These are phyloP conservation scores for Naganishia vishniacii DNA, from an alignment of 768 basidiomycete species.

Conservation along the genomic window DNA sequence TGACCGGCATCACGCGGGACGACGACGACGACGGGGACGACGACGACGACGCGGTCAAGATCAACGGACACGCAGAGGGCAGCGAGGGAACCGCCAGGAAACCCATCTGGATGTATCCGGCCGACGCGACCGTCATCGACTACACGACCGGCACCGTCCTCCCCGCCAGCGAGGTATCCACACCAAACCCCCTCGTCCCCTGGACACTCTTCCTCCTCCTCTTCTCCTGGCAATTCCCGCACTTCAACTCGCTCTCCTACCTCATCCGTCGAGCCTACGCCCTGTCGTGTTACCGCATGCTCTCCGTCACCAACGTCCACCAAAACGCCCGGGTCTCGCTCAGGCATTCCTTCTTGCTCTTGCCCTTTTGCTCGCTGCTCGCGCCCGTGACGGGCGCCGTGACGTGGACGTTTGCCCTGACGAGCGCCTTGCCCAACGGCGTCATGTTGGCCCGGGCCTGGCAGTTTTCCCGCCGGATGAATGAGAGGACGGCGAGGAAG, in stretches of 20 bases:
- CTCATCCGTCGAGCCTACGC: constrained; percentile 82
- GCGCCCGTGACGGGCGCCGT: constrained; percentile 86
- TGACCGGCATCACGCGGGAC: constrained; percentile 48
- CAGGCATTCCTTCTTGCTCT: constrained; percentile 64
- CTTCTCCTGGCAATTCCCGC: constrained; percentile 97
- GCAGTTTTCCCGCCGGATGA: constrained; percentile 65
- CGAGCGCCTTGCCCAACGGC: constrained; percentile 68
- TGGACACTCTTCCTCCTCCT: constrained; percentile 74
- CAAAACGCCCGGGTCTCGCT: constrained; percentile 81
- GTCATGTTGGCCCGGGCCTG: constrained; percentile 65
- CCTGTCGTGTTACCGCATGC: constrained; percentile 88
- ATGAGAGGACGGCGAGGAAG: constrained; percentile 57
- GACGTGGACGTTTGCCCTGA: constrained; percentile 80
- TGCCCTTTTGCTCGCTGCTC: constrained; percentile 71
- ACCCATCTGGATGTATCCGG: constrained; percentile 19
- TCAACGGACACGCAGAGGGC: not conserved
- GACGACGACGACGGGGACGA: not conserved
- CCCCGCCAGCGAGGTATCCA: constrained; percentile 15
- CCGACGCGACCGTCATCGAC: constrained; percentile 32
- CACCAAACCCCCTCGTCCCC: constrained; percentile 74
- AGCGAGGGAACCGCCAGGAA: not conserved
- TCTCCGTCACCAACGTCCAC: constrained; percentile 68
- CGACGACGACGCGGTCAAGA: not conserved
- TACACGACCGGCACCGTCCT: constrained; percentile 3
- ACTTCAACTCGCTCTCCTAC: constrained; percentile 90